Evolutionary conservation across 2,329 filamentous ascomycete species (phyloP), one percentile per base, ranked within the genome.

Genomic region (Aspergillus floridensis): DNA sequence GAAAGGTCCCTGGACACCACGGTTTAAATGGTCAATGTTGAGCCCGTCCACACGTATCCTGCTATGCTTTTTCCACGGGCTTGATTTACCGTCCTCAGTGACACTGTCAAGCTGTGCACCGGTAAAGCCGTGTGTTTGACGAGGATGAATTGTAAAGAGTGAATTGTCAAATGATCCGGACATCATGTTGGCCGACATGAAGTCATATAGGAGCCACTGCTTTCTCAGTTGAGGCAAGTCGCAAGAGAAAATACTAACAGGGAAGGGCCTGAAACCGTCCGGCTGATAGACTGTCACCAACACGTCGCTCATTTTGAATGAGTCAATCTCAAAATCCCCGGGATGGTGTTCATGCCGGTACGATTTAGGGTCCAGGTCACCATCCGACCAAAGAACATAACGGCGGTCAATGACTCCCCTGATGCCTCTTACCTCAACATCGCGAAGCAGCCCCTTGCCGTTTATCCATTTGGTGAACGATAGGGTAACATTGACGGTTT

Each of bases 401-500:
- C 92, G 96, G 60, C 95, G 86, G 75, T 99, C 95, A 49, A 99
- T 84, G 5, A 98, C 91, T 22, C 95, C 95, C 60, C 95, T 86
- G 31, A 99, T 90, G 4, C 95, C 95, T 71, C 92, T 95, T 55
- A 99, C 88, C 71, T 97, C 92, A 47, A 99, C 95, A 72, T 98
- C 91, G 67, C 91, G 88, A 8, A 99, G 80, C 5, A 96, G 82
- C 0, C 95, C 95, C 74, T 93, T 97, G 22, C 95, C 93, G 68
- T 96, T 98, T 86, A 96, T 96, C 95, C 95, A 99, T 73, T 97
- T 98, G n/a, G 92, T 84, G 68, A 99, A 98, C 0, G 95, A 99
- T 26, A 99, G 76, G 0, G 93, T 98, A 47, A 99, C 93, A 70
- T 99, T 96, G 62, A 99, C 91, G 0, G 91, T 96, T 63, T 95